Conservation (phyloP, 371 early-diverging fungal genomes). For the Amoeboradix gromovi region DNA sequence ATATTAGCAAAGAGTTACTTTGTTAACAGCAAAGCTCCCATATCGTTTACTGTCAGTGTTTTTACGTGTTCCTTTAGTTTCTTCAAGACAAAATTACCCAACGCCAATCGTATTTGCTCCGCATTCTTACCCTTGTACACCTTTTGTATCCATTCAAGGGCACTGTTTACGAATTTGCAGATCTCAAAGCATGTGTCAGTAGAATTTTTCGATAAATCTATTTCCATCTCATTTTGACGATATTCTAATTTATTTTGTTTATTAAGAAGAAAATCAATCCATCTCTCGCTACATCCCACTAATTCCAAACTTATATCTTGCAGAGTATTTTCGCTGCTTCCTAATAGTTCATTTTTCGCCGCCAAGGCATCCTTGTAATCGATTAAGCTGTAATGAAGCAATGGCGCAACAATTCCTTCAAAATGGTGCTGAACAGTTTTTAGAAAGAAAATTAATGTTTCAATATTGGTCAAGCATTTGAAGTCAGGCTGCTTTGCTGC, state of each 20-base stretch:
- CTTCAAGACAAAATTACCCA: neutral
- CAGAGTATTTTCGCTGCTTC: neutral
- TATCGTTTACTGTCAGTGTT: neutral
- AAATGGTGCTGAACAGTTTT: neutral
- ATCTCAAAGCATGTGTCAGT: neutral
- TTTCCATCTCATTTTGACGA: neutral
- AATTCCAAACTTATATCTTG: neutral
- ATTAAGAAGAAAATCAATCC: neutral
- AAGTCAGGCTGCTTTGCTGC: neutral
- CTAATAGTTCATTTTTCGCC: neutral
- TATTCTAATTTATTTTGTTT: neutral
- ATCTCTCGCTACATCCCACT: neutral
- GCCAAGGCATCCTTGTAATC: neutral
- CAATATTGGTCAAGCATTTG: neutral
- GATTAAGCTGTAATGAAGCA: neutral
- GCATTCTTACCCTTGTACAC: neutral
- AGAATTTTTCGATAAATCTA: neutral
- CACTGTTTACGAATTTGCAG: neutral
- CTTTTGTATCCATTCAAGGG: neutral
- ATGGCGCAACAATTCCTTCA: neutral
- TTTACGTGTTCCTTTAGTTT: neutral
- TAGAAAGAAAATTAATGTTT: neutral
- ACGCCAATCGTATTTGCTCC: neutral
- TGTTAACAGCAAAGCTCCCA: neutral
- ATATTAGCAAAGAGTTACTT: neutral